phyloP scores from a whole-genome alignment of 176 grass and related monocot species.

The Rhipidocladum racemiflorum region DNA sequence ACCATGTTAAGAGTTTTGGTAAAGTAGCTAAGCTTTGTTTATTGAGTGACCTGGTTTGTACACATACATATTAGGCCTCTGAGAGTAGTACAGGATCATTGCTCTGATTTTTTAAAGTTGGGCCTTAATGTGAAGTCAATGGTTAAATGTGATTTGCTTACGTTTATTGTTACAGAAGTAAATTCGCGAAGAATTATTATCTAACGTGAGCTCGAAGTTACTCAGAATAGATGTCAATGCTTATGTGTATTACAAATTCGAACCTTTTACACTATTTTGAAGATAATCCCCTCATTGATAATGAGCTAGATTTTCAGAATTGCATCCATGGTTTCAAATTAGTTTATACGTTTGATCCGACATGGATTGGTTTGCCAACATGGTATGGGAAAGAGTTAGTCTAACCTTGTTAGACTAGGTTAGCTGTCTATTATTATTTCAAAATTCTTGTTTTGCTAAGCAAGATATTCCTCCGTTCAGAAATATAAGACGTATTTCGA shows the following conservation, averaged over 20 bases:
- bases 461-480: too few species aligned
- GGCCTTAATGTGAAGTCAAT: not conserved
- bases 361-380: not conserved
- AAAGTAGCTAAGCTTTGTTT: not conserved
- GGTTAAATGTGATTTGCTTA: not conserved
- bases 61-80: not conserved
- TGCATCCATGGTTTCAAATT: not conserved
- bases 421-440: not conserved
- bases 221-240: not conserved
- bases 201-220: not conserved
- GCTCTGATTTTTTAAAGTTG: not conserved
- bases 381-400: not conserved
- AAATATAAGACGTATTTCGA: too few species aligned
- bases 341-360: not conserved
- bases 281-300: not conserved
- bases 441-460: not conserved
- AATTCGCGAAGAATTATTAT: not conserved
- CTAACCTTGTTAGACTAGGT: not conserved
- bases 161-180: not conserved
- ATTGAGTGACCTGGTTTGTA: not conserved
- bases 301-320: not conserved
- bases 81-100: not conserved
- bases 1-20: not conserved
- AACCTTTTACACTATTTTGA: not conserved
- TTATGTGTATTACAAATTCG: not conserved